Conservation (phyloP, 306 rosid species). For the Medicago arabica region DNA sequence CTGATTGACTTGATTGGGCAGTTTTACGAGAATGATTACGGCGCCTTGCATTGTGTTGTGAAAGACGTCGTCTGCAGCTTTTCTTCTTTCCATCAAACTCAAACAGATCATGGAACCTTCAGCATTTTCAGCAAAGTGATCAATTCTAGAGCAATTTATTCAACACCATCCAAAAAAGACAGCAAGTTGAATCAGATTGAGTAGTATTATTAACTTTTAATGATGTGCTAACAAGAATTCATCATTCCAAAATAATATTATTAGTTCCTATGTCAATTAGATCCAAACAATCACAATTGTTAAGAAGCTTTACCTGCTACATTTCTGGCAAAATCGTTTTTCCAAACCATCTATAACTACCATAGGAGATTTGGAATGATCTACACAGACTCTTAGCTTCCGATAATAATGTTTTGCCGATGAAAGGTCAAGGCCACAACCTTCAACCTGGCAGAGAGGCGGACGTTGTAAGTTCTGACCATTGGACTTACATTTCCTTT, state of each 20-base stretch:
- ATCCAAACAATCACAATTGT: constrained; percentile 13
- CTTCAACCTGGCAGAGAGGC: constrained; percentile 79
- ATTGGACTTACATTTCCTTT: constrained; percentile 59
- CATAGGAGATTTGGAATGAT: constrained; percentile 77
- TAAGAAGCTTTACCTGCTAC: constrained; percentile 70
- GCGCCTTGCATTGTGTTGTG: constrained; percentile 65
- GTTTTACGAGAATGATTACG: constrained; percentile 65
- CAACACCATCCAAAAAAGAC: constrained; percentile 2
- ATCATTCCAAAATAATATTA: neutral
- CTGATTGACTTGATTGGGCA: constrained; percentile 48
- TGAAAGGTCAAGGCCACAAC: constrained; percentile 78
- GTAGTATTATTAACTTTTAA: too few species aligned
- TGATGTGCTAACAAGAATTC: neutral
- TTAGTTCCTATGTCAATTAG: constrained; percentile 12
- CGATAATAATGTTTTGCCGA: constrained; percentile 82
- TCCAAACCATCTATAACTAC: constrained; percentile 73
- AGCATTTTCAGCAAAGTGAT: neutral
- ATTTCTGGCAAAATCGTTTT: constrained; percentile 88
- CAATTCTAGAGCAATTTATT: constrained; percentile 22
- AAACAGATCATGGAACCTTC: constrained; percentile 75
- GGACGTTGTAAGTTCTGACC: constrained; percentile 44
- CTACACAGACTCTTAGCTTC: constrained; percentile 77
- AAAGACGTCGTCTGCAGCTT: constrained; percentile 85
- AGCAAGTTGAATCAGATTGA: constrained; percentile 36
- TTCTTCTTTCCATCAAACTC: constrained; percentile 83